Base-by-base conservation (phyloP, 2,329 filamentous ascomycete species). In the Penicillium sp. region DNA sequence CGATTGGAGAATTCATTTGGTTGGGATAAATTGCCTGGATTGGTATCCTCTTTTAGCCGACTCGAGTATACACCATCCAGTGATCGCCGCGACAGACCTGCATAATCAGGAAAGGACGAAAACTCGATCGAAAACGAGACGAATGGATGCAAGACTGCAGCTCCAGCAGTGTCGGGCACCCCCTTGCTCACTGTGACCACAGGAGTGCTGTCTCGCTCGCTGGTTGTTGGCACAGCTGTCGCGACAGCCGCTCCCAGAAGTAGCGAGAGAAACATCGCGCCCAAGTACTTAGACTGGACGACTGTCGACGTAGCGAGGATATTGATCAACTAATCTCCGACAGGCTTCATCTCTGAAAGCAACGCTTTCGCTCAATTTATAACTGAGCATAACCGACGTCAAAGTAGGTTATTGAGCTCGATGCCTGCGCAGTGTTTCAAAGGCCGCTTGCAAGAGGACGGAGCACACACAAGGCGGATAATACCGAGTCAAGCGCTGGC, bases 1-100 rank as follows among this genome's bases (percentile, higher is more conserved):
- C 78, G 80, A 43, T 81, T 70, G 0, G 79, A 81, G 58, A 80
- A 84, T 0, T 56, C 67, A 53, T 83, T 83, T 2, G 80, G 80
- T 7, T 56, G 51, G 0, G 75, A 74, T 5, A 60, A 58, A 52
- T 80, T 81, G 9, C 78, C 73, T 71, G 19, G 16, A 18, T 16
- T 19, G n/a, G 8, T 21, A 15, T 4, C 14, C n/a, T n/a, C n/a
- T n/a, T n/a, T n/a, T n/a, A n/a, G n/a, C n/a, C n/a, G n/a, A n/a
- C n/a, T n/a, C n/a, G n/a, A n/a, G n/a, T n/a, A n/a, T n/a, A n/a
- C n/a, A n/a, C n/a, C n/a, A n/a, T n/a, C n/a, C n/a, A n/a, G n/a
- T n/a, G n/a, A n/a, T n/a, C n/a, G n/a, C n/a, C n/a, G n/a, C n/a
- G n/a, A n/a, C n/a, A 31, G 52, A 65, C 64, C 73, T 4, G 74